phyloP scores from a whole-genome alignment of 116 monocot species.

The Thalassia testudinum region DNA sequence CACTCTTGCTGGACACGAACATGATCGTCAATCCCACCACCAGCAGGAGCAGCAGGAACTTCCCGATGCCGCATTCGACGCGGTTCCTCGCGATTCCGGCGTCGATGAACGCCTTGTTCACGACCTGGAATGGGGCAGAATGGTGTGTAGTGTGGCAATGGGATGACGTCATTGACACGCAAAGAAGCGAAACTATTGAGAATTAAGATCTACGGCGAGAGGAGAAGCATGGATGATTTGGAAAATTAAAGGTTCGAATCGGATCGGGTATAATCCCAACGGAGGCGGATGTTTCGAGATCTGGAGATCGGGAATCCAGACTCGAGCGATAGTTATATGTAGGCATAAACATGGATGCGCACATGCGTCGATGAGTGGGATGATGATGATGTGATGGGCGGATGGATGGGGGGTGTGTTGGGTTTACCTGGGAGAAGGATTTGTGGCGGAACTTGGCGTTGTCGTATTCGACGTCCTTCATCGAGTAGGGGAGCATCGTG shows the following conservation, averaged over 20 bases:
- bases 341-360: no score
- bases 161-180: no score
- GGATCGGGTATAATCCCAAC: no score
- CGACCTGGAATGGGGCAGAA: slow-evolving; percentile 40
- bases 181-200: no score
- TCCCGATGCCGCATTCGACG: slow-evolving; percentile 45
- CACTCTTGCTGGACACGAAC: slow-evolving; percentile 21
- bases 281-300: no score
- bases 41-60: slow-evolving; percentile 61
- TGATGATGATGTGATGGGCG: not conserved
- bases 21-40: slow-evolving; percentile 50
- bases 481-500: slow-evolving; percentile 69
- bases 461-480: slow-evolving; percentile 74
- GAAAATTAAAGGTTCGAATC: no score
- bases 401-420: not conserved
- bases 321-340: no score
- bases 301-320: no score
- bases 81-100: slow-evolving; percentile 25
- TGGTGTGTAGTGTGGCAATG: no score
- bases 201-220: no score
- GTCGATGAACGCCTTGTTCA: slow-evolving; percentile 27
- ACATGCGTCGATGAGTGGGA: no score
- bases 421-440: slow-evolving; percentile 62
- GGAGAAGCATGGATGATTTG: no score
- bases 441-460: slow-evolving; percentile 91